phyloP scores from a whole-genome alignment of 768 basidiomycete species.

The Trametes coccinea region DNA sequence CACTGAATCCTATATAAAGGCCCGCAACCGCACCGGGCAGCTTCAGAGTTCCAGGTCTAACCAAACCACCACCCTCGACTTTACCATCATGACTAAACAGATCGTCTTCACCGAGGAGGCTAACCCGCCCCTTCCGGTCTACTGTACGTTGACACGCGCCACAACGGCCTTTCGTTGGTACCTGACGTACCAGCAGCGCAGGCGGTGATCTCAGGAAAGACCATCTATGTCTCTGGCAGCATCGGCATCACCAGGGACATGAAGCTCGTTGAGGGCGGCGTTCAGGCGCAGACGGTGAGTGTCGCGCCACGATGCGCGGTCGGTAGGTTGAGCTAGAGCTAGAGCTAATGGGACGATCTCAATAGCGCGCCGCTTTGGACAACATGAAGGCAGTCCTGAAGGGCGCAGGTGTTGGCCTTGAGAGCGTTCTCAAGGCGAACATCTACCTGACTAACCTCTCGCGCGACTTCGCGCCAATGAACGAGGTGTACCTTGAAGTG shows the following conservation, averaged over 20 bases:
- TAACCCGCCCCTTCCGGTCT: constrained; percentile 36
- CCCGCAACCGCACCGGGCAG: not conserved
- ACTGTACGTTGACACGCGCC: constrained; percentile 29
- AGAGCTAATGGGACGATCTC: not conserved
- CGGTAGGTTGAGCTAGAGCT: too few species aligned
- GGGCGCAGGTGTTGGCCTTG: constrained; percentile 39
- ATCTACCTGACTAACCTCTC: constrained; percentile 40
- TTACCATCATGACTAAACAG: constrained; percentile 31
- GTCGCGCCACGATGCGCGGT: not conserved
- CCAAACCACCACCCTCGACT: too few species aligned
- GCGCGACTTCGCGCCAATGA: constrained; percentile 41
- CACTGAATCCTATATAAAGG: not conserved
- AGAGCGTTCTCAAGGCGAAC: constrained; percentile 43
- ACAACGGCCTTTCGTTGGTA: too few species aligned
- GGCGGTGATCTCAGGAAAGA: constrained; percentile 36
- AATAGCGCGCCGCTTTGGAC: constrained; percentile 38
- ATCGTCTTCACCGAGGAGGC: constrained; percentile 34
- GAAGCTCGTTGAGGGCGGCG: constrained; percentile 37
- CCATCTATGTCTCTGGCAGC: constrained; percentile 43
- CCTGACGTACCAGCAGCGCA: constrained; percentile 33
- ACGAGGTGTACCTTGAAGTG: constrained; percentile 40
- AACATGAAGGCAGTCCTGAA: constrained; percentile 41
- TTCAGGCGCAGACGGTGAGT: constrained; percentile 41
- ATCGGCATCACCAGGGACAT: constrained; percentile 37
- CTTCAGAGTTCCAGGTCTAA: not conserved